Evolutionary conservation across 805 yeast species (phyloP), one percentile per base, ranked within the genome.

Genomic region (Saccharomycopsis capsularis): DNA sequence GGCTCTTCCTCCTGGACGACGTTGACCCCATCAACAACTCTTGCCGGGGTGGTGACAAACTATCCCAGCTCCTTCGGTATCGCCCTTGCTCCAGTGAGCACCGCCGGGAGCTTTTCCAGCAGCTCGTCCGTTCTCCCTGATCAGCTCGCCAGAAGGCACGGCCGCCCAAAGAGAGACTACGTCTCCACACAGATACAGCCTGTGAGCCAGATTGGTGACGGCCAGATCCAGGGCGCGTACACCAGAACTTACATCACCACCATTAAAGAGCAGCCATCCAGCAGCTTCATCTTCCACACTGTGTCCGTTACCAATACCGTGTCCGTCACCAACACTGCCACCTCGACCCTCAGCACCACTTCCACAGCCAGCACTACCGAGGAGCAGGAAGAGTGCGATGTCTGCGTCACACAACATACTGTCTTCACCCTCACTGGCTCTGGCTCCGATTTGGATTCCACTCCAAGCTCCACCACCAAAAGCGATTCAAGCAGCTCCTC

Each of bases 1-100:
- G 82, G 76, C 52, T 79, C 82, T 58, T 48, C 52, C 7, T 16
- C 42, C 6, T 70, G 74, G 74, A 57, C 69, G 44, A 69, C 73
- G 50, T 58, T 69, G 58, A 69, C 71, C 15, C 73, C 74, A 57
- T 56, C 60, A 16, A 61, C 67, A 42, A 68, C 71, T 42, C 67
- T 63, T 59, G 47, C 60, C 23, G 64, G 65, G 50, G 72, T 68
- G 51, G 45, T 60, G 36, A 63, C 72, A 36, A 63, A 62, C 40
- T 66, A 63, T 60, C 47, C 63, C 23, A 61, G 65, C 21, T 58
- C 68, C 39, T 69, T 69, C 50, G 75, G 74, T 60, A 67, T 69
- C 48, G 74, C 72, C 22, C 69, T 69, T 44, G 57, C 60, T 40
- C 70, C 73, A 56, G 53, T 65, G 38, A 36, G 57, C 11, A 42